phyloP scores from a whole-genome alignment of 352 stramenopile species.

The Globisporangium okanoganense region DNA sequence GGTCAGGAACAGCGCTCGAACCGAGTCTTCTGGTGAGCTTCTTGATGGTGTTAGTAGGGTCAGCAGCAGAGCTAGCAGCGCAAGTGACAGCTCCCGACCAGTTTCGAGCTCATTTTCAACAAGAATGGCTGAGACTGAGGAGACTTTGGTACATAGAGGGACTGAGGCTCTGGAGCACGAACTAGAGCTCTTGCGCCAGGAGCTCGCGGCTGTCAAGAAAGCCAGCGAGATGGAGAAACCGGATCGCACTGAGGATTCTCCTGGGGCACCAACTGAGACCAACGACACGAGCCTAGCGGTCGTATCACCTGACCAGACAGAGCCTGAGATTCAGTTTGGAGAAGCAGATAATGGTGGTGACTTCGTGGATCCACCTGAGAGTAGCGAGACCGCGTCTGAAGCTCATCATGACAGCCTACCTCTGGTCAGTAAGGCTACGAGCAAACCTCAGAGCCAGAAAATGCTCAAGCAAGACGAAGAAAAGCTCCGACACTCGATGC shows the following conservation, averaged over 20 bases:
- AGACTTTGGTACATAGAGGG: neutral
- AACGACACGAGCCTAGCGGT: neutral
- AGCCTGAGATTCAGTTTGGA: neutral
- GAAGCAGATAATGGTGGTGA: neutral
- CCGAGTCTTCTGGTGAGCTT: neutral
- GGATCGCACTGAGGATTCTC: neutral
- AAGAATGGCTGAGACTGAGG: neutral
- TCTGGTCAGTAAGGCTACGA: neutral
- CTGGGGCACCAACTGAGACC: neutral
- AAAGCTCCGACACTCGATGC: neutral
- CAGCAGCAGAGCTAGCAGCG: slow-evolving; percentile 1
- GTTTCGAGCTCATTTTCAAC: neutral
- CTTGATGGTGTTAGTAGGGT: neutral
- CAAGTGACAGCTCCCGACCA: slow-evolving; percentile 6
- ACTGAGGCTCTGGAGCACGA: slow-evolving; percentile 25
- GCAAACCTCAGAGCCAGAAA: neutral
- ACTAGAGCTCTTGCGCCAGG: slow-evolving; percentile 24
- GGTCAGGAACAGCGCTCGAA: slow-evolving; percentile 6
- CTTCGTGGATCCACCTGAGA: neutral
- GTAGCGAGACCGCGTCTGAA: neutral
- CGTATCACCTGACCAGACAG: neutral
- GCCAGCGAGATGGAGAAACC: neutral
- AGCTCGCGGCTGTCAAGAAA: slow-evolving; percentile 14
- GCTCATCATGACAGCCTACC: neutral
- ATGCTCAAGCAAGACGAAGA: neutral